A percentile compares a stretch with the other conserved stretches of the same genome.
These are phyloP conservation scores for Monosiga brevicollis DNA, from an alignment of 78 protist species.

Conservation along the genomic window DNA sequence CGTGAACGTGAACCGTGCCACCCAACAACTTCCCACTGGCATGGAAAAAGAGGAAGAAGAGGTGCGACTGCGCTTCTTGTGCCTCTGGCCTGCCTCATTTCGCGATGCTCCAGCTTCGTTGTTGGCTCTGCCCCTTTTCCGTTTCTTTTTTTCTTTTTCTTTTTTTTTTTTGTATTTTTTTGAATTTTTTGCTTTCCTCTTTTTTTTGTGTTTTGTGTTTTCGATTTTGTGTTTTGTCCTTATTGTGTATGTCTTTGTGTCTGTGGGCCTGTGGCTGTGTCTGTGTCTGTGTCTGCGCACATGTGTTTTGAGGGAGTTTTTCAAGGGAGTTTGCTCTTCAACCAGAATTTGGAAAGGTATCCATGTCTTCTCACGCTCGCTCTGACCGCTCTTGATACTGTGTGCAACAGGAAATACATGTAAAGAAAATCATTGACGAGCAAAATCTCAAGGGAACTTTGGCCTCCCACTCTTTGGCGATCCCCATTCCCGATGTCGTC, in stretches of 20 bases:
- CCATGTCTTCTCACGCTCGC: too few species aligned
- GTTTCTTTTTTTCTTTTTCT: neutral
- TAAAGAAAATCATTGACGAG: neutral
- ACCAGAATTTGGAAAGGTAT: too few species aligned
- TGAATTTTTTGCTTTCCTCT: neutral
- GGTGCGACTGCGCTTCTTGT: neutral
- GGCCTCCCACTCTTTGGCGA: neutral
- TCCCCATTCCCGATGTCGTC: neutral
- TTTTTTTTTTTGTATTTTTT: neutral
- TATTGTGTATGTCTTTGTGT: neutral
- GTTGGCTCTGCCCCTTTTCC: neutral
- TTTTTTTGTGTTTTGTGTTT: neutral
- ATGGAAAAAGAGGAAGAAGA: slow-evolving; percentile 34
- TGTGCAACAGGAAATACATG: neutral
- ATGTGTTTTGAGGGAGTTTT: too few species aligned
- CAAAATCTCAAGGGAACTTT: neutral
- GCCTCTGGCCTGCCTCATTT: neutral
- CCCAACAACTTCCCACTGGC: slow-evolving; percentile 17
- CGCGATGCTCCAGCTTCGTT: too few species aligned
- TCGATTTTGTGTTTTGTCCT: neutral
- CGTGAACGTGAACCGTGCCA: neutral
- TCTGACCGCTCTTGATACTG: too few species aligned
- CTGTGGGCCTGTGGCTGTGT: neutral
- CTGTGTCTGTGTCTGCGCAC: neutral
- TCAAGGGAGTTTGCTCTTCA: too few species aligned